A percentile compares a stretch with the other conserved stretches of the same genome.
These are phyloP conservation scores for Haematococcus lacustris DNA, from an alignment of 139 green algal genomes.

Conservation along the genomic window DNA sequence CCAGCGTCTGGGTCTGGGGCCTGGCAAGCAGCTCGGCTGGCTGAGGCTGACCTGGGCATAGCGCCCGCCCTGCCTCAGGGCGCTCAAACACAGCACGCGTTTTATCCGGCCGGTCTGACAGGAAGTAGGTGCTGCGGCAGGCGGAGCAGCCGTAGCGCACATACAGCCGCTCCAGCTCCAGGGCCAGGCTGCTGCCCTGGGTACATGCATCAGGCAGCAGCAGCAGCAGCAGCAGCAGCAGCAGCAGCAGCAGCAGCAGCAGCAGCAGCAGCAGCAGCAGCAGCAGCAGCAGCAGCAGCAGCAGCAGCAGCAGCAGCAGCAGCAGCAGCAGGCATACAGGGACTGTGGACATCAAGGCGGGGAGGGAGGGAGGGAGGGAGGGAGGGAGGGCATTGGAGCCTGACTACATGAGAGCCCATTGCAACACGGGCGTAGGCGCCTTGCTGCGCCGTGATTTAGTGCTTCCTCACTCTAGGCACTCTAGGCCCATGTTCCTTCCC, in stretches of 20 bases:
- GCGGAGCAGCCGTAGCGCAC: conserved; percentile 2
- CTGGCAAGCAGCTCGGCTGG: background rate
- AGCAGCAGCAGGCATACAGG: background rate
- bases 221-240: background rate
- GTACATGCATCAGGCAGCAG: background rate
- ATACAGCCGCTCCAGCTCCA: conserved; percentile 31
- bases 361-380: too few species aligned
- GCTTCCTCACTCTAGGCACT: too few species aligned
- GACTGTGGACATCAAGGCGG: background rate
- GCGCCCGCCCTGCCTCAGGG: conserved; percentile 17
- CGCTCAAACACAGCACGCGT: conserved; percentile 47
- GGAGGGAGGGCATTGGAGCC: too few species aligned
- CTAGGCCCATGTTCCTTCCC: too few species aligned
- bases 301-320: background rate
- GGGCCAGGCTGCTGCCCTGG: conserved; percentile 6
- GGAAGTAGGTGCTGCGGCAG: conserved; percentile 41
- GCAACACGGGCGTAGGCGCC: too few species aligned
- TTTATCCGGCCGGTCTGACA: conserved; percentile 39
- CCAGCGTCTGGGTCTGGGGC: background rate
- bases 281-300: background rate
- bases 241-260: background rate
- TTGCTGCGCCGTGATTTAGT: too few species aligned
- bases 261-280: background rate
- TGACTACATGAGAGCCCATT: too few species aligned
- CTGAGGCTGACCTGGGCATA: conserved; percentile 1